Evolutionary conservation across 805 yeast genomes (phyloP).

Genomic region (Yarrowia sp.): DNA sequence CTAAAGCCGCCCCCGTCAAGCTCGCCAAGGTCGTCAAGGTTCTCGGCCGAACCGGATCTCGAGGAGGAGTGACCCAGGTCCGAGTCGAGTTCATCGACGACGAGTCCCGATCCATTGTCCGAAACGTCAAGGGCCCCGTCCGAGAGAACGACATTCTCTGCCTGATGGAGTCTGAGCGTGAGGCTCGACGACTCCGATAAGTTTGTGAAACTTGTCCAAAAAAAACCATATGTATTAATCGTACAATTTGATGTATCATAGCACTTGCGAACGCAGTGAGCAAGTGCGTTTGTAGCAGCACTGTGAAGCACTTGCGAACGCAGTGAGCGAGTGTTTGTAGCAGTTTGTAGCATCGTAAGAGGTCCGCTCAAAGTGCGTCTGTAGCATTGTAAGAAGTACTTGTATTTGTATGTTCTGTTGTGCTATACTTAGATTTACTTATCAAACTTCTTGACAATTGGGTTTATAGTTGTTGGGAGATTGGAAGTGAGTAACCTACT

Average conservation of each 20-base stretch:
- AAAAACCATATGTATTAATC: slow-evolving; percentile 39
- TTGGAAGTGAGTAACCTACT: too few species aligned
- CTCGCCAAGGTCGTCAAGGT: slow-evolving; percentile 99
- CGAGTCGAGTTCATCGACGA: slow-evolving; percentile 97
- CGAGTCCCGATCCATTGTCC: slow-evolving; percentile 92
- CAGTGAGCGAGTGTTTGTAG: too few species aligned
- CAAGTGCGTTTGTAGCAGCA: too few species aligned
- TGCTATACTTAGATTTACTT: too few species aligned
- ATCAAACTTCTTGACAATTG: too few species aligned
- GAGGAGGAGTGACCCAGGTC: slow-evolving; percentile 99
- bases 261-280: too few species aligned
- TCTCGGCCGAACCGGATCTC: slow-evolving; percentile 99
- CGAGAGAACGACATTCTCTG: slow-evolving; percentile 98
- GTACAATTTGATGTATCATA: slow-evolving; percentile 17
- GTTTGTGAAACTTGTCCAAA: not conserved
- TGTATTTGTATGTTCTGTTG: too few species aligned
- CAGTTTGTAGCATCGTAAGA: too few species aligned
- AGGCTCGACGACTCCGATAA: slow-evolving; percentile 70
- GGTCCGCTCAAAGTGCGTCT: too few species aligned
- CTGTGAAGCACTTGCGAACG: too few species aligned
- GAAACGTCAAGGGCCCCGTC: slow-evolving; percentile 98
- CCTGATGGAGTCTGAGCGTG: slow-evolving; percentile 99
- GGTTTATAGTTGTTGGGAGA: too few species aligned
- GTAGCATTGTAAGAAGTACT: too few species aligned
- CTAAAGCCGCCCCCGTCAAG: slow-evolving; percentile 73